These are phyloP conservation scores for Zizania palustris DNA, from an alignment of 202 grass and related monocot genomes.

Conservation along the genomic window DNA sequence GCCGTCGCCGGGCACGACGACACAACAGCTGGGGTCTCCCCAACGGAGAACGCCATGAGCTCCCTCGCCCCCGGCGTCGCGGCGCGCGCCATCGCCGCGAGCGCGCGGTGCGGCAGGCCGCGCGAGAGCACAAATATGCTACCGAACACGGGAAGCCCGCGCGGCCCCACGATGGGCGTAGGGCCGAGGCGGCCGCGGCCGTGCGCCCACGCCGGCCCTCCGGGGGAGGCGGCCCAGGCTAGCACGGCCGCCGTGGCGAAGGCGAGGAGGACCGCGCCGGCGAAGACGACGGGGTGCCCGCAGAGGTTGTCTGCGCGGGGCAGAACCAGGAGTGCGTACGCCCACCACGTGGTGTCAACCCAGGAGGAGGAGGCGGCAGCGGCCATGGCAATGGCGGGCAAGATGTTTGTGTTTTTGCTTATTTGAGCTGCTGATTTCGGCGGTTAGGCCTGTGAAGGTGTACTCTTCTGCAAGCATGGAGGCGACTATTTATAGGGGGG, in stretches of 20 bases:
- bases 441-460: background rate
- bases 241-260: conserved; percentile 40
- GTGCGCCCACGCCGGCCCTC: conserved; percentile 59
- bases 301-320: conserved; percentile 45
- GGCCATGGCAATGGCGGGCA: conserved; percentile 4
- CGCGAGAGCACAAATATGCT: conserved; percentile 60
- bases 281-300: conserved; percentile 42
- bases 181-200: conserved; percentile 45
- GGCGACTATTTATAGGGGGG: background rate
- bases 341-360: conserved; percentile 65
- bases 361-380: conserved; percentile 13
- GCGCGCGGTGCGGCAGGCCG: conserved; percentile 58
- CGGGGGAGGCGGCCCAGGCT: conserved; percentile 51
- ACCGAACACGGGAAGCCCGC: conserved; percentile 66
- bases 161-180: conserved; percentile 41
- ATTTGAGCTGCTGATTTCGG: background rate
- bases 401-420: background rate
- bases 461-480: no score
- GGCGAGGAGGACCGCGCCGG: conserved; percentile 39
- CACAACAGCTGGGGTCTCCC: conserved; percentile 58
- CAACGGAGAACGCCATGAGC: conserved; percentile 84
- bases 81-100: conserved; percentile 36
- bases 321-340: conserved; percentile 59
- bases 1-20: conserved; percentile 53
- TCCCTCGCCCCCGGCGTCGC: conserved; percentile 5